These are phyloP conservation scores for Didymella keratinophila DNA, from an alignment of 2,329 filamentous ascomycete genomes.

Conservation along the genomic window DNA sequence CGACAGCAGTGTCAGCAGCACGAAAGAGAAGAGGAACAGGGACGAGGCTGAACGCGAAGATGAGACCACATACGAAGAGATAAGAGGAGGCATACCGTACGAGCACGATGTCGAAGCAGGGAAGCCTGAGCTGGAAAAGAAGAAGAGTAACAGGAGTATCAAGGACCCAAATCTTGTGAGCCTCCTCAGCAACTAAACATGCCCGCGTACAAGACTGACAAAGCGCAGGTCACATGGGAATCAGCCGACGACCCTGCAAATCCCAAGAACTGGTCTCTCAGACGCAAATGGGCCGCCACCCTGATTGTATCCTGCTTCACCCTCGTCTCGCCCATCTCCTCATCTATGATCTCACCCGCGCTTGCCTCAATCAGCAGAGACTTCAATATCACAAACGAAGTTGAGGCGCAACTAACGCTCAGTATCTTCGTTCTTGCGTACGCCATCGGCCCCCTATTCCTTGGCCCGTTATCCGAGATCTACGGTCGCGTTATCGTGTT, in stretches of 20 bases:
- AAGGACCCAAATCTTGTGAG: constrained; percentile 47
- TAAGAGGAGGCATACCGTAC: constrained; percentile 38
- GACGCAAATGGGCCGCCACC: constrained; percentile 55
- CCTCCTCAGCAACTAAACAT: background rate
- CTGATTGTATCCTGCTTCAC: constrained; percentile 54
- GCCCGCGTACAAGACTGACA: constrained; percentile 13
- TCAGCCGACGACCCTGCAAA: constrained; percentile 56
- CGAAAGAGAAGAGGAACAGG: constrained; percentile 10
- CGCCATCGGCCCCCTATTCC: constrained; percentile 50
- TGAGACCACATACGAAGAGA: constrained; percentile 37
- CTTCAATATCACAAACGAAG: constrained; percentile 44
- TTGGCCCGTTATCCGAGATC: constrained; percentile 51
- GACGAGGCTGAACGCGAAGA: constrained; percentile 19
- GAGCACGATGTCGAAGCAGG: constrained; percentile 43
- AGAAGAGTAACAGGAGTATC: constrained; percentile 33
- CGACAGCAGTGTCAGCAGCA: constrained; percentile 22
- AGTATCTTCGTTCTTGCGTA: constrained; percentile 53
- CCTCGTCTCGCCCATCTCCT: constrained; percentile 51
- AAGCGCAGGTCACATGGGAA: constrained; percentile 54
- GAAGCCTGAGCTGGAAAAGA: constrained; percentile 34
- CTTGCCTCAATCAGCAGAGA: constrained; percentile 43
- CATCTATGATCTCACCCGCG: constrained; percentile 52
- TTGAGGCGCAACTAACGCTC: constrained; percentile 46
- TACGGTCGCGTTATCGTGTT: constrained; percentile 50
- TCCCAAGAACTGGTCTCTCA: constrained; percentile 57